Conservation (phyloP, 495 filamentous ascomycete genomes). For the Penicillium ochrochloron region DNA sequence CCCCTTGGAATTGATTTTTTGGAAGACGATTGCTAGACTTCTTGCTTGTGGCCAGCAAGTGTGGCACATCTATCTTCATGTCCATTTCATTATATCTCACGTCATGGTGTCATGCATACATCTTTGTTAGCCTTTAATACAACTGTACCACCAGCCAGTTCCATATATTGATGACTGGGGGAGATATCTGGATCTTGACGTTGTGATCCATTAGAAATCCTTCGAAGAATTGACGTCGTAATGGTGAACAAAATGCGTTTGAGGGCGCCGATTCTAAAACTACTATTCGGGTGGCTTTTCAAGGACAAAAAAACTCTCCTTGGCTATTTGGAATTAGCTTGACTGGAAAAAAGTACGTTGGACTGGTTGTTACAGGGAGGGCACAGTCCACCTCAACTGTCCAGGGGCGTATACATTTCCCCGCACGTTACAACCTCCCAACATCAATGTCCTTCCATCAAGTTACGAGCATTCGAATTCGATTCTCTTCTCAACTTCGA, state of each 20-base stretch:
- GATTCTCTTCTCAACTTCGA: neutral
- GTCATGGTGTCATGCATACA: conserved; percentile 33
- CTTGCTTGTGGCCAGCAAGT: neutral
- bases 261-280: neutral
- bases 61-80: conserved; percentile 13
- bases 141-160: conserved; percentile 28
- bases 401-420: conserved; percentile 8
- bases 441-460: neutral
- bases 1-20: conserved; percentile 10
- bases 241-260: neutral
- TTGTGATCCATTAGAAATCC: neutral
- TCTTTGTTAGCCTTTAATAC: conserved; percentile 31
- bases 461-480: neutral
- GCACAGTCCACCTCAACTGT: neutral
- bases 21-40: neutral
- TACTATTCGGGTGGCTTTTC: neutral
- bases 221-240: neutral
- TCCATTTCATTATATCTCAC: conserved; percentile 22
- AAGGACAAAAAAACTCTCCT: neutral
- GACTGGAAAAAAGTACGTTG: conserved; percentile 2
- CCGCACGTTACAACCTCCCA: conserved; percentile 2
- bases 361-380: neutral
- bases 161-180: neutral
- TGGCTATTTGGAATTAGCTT: neutral
- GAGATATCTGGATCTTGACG: conserved; percentile 10